Evolutionary conservation across 345 rosid genomes (phyloP).

Genomic region (Eucalyptus guilfoylei): DNA sequence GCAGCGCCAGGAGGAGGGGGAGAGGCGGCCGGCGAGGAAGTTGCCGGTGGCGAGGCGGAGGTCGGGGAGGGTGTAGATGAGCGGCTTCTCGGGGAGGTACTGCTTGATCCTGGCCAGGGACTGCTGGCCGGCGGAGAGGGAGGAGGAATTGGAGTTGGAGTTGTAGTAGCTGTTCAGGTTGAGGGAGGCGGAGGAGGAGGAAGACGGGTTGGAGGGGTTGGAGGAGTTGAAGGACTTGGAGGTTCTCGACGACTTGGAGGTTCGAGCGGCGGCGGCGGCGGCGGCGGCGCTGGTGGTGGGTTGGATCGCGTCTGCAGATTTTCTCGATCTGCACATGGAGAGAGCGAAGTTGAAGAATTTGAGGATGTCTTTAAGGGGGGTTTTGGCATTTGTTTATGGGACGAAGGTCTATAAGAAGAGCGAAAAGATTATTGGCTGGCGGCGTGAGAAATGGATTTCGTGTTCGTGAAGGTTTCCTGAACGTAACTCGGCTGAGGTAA

Average conservation of each 20-base stretch:
- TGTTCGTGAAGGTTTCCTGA: neutral
- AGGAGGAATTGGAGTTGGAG: neutral
- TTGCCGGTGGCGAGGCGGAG: conserved; percentile 27
- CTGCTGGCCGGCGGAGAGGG: neutral
- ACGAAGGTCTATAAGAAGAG: neutral
- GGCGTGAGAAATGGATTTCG: neutral
- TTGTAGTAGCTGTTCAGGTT: neutral
- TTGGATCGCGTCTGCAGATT: neutral
- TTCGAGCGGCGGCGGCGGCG: neutral
- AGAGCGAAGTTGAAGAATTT: neutral
- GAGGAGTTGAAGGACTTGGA: conserved; percentile 4
- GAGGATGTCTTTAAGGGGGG: neutral
- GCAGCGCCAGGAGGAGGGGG: conserved; percentile 36
- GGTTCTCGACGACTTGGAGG: neutral
- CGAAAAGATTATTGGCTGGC: neutral
- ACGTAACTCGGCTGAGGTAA: neutral
- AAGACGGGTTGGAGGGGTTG: conserved; percentile 10
- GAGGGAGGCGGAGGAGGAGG: conserved; percentile 32
- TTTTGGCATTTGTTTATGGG: neutral
- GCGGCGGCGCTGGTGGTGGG: neutral
- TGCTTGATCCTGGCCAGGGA: conserved; percentile 1
- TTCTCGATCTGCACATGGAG: neutral
- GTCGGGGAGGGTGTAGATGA: conserved; percentile 28
- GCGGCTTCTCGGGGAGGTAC: conserved; percentile 8
- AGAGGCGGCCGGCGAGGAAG: conserved; percentile 21